A percentile compares a stretch with the other conserved stretches of the same genome.
Conservation (phyloP, 352 stramenopile species). For the Phytophthora chlamydospora region DNA sequence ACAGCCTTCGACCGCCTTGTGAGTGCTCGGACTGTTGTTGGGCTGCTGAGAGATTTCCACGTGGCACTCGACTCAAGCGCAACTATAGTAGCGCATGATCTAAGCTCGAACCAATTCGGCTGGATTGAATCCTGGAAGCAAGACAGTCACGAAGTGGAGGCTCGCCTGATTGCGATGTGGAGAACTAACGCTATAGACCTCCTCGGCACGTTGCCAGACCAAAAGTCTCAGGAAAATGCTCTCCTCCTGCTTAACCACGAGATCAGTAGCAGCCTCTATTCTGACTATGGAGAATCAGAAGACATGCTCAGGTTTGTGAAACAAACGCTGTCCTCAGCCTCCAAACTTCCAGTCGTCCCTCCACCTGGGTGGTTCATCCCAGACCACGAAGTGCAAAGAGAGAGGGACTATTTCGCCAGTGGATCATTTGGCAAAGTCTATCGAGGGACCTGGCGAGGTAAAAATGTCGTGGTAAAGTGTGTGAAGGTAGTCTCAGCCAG, state of each 20-base stretch:
- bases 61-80: neutral
- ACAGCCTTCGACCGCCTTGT: conserved; percentile 8
- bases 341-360: neutral
- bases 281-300: neutral
- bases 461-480: conserved; percentile 29
- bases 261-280: neutral
- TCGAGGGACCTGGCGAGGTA: conserved; percentile 19
- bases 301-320: neutral
- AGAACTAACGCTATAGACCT: neutral
- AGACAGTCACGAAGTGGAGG: neutral
- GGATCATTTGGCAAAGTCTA: conserved; percentile 28
- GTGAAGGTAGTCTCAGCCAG: conserved; percentile 12
- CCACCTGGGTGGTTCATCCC: conserved; percentile 21
- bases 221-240: conserved; percentile 1
- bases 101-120: neutral
- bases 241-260: conserved; percentile 1
- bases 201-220: neutral
- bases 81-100: neutral
- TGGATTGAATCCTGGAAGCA: conserved; percentile 1
- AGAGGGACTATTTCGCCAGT: conserved; percentile 7
- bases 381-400: conserved; percentile 19
- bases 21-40: neutral
- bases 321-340: neutral
- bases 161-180: neutral
- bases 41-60: neutral